Evolutionary conservation across 2,329 filamentous ascomycete species (phyloP), one percentile per base, ranked within the genome.

Genomic region (Neofusicoccum umdonicola): DNA sequence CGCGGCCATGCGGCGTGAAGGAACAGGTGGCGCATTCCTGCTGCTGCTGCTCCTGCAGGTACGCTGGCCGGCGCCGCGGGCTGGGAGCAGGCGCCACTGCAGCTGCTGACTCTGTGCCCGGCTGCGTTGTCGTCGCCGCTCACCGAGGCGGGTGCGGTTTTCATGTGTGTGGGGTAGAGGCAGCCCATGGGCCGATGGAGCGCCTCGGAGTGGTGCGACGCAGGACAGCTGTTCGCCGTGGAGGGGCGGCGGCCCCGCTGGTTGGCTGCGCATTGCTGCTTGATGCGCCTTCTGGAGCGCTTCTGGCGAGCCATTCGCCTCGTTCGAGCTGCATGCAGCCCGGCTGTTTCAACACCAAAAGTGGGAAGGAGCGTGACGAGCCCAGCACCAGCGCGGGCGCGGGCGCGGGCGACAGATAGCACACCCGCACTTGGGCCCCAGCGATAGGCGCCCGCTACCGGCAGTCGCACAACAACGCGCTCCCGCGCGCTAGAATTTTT

Each of bases 391-490:
- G 9, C 50, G 12, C 50, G 27, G n/a, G 27, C 27, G 19, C 19
- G 19, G 19, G 41, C 39, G 13, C 52, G 37, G 45, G 42, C 56
- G 56, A 60, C 47, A 48, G 56, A 42, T 42, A 42, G 17, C 31
- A 17, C 31, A 19, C 50, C 34, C 50, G 27, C 50, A 27, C 27
- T 35, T 48, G 48, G 22, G 41, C 39, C 22, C 52, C 52, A 58
- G 42, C 56, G 56, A 60, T 60, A 60, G 56, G 56, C 56, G 41
- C 56, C 41, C 56, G 54, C 54, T 58, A 60, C 47, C 56, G 12
- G 41, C n/a, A 34, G 56, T 60, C 56, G 42, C 56, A 60, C 56
- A 48, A 47, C 56, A 60, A 60, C 56, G 54, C 54, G 54, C 54
- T 58, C 54, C 54, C 54, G 27, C 54, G 22, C 54, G 56, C 42